phyloP scores from a whole-genome alignment of 108 stramenopile genomes.

The Cyclotella kingstonii region DNA sequence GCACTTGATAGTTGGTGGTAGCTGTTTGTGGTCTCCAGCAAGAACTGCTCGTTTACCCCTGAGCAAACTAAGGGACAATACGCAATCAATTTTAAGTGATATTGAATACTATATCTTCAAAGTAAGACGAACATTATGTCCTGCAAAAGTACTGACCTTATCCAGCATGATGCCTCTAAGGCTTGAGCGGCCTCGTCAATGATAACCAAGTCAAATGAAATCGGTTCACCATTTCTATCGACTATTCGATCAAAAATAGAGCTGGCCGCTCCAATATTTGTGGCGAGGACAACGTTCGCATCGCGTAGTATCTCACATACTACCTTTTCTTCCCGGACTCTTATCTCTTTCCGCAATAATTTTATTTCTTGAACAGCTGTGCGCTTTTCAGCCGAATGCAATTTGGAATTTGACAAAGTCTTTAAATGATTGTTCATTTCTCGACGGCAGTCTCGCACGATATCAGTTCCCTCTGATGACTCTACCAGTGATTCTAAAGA shows the following conservation, averaged over 20 bases:
- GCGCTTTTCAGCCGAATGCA: constrained; percentile 45
- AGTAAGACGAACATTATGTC: background rate
- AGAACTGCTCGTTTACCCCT: constrained; percentile 81
- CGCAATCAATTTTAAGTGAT: background rate
- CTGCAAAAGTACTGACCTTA: constrained; percentile 12
- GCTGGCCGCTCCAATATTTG: constrained; percentile 84
- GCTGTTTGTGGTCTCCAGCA: constrained; percentile 96
- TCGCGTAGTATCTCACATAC: constrained; percentile 71
- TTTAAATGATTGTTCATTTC: constrained; percentile 75
- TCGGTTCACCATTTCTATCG: constrained; percentile 44
- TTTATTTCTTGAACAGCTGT: constrained; percentile 73
- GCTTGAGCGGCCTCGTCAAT: constrained; percentile 99
- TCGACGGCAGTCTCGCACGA: constrained; percentile 86
- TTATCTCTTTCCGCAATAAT: constrained; percentile 80
- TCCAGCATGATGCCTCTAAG: constrained; percentile 94
- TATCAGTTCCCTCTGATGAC: constrained; percentile 90
- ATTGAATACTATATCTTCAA: background rate
- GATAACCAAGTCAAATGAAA: constrained; percentile 95
- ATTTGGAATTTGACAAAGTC: constrained; percentile 48
- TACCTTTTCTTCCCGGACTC: constrained; percentile 86
- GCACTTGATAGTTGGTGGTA: constrained; percentile 93
- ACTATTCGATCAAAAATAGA: constrained; percentile 50
- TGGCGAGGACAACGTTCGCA: constrained; percentile 85
- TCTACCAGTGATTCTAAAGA: constrained; percentile 92
- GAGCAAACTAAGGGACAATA: constrained; percentile 54